phyloP scores from a whole-genome alignment of 805 yeast genomes.

The Cyberlindnera veronae region DNA sequence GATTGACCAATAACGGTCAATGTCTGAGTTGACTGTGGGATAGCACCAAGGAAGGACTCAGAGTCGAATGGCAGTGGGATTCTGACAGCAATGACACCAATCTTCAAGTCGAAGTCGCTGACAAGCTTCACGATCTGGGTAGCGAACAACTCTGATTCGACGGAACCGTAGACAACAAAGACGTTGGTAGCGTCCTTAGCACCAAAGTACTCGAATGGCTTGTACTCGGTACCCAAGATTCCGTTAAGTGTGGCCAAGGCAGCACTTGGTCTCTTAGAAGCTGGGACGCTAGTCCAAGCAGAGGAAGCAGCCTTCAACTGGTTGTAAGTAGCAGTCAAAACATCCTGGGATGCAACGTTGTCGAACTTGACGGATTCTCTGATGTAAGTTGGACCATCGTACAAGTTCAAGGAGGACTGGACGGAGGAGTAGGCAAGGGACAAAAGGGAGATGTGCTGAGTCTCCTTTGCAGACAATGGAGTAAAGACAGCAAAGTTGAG shows the following conservation, averaged over 20 bases:
- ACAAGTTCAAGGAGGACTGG: constrained; percentile 61
- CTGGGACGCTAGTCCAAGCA: constrained; percentile 25
- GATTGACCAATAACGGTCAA: constrained; percentile 70
- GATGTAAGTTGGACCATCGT: constrained; percentile 72
- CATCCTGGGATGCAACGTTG: constrained; percentile 40
- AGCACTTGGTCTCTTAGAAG: constrained; percentile 38
- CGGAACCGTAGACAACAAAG: constrained; percentile 78
- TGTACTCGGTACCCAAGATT: constrained; percentile 49
- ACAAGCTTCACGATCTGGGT: constrained; percentile 33
- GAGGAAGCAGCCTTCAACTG: constrained; percentile 34
- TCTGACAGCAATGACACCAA: constrained; percentile 69
- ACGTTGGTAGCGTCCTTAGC: constrained; percentile 59
- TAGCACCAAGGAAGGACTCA: constrained; percentile 49
- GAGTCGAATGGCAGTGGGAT: constrained; percentile 78
- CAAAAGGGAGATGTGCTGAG: constrained; percentile 63
- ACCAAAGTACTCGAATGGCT: constrained; percentile 72
- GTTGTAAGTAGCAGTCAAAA: constrained; percentile 36
- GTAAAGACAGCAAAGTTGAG: constrained; percentile 66
- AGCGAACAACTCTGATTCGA: constrained; percentile 55
- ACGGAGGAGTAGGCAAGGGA: constrained; percentile 58
- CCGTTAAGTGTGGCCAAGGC: constrained; percentile 51
- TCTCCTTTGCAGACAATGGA: constrained; percentile 59
- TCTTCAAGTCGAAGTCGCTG: constrained; percentile 31
- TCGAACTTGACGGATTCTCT: constrained; percentile 41
- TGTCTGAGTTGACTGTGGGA: constrained; percentile 57